phyloP scores from a whole-genome alignment of 2,329 filamentous ascomycete genomes.

The Boeremia exigua region DNA sequence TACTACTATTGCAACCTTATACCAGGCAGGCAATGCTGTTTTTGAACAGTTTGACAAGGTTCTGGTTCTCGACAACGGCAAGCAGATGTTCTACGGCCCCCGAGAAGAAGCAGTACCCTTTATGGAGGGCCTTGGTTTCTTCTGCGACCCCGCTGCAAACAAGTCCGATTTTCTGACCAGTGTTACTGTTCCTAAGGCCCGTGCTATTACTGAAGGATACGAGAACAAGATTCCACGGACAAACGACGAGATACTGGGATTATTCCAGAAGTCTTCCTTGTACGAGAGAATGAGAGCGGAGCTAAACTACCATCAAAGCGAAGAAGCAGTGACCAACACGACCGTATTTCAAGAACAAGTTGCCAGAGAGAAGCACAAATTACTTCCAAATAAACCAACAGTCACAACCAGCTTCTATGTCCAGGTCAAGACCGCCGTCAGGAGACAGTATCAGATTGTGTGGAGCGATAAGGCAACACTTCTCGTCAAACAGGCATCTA shows the following conservation, averaged over 20 bases:
- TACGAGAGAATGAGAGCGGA: conserved; percentile 57
- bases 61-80: conserved; percentile 73
- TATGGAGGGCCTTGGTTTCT: conserved; percentile 71
- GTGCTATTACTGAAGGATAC: not conserved
- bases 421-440: not conserved
- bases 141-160: conserved; percentile 66
- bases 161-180: conserved; percentile 76
- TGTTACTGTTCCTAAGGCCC: conserved; percentile 58
- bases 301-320: conserved; percentile 61
- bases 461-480: conserved; percentile 69
- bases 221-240: conserved; percentile 39
- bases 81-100: conserved; percentile 75
- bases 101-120: conserved; percentile 64
- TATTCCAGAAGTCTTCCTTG: not conserved
- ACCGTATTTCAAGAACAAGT: conserved; percentile 52
- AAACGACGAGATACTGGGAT: not conserved
- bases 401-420: conserved; percentile 39
- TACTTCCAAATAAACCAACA: conserved; percentile 39
- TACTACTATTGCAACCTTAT: conserved; percentile 61
- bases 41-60: conserved; percentile 68
- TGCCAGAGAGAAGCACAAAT: conserved; percentile 5
- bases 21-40: conserved; percentile 45
- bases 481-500: conserved; percentile 65
- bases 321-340: conserved; percentile 48
- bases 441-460: conserved; percentile 68